Percentiles rank a stretch among this genome's conserved stretches.
Conservation (phyloP, 2,329 filamentous ascomycete genomes). For the Pseudogymnoascus sp. region DNA sequence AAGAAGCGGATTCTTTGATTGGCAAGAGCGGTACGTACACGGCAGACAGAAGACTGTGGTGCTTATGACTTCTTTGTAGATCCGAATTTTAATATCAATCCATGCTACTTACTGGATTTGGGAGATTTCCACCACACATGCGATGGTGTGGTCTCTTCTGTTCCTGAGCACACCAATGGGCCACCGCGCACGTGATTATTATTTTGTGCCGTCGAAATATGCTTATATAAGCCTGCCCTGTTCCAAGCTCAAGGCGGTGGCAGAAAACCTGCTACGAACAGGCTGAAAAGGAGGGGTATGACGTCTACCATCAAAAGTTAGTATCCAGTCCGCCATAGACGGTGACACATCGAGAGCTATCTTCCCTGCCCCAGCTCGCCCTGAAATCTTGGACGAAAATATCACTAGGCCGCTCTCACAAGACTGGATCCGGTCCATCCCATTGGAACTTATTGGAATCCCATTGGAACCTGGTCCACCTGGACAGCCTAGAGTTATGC, state of each 20-base stretch:
- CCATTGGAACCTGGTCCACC: background rate
- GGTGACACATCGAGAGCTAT: background rate
- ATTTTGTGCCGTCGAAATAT: background rate
- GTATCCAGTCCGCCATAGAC: background rate
- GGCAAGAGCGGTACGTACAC: conserved; percentile 1
- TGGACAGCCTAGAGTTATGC: background rate
- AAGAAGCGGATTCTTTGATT: background rate
- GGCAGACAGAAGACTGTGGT: conserved; percentile 1
- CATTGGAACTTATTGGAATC: background rate
- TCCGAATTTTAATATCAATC: conserved; percentile 1
- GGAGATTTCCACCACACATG: background rate
- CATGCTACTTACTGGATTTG: background rate
- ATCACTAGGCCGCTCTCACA: background rate
- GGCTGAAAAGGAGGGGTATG: background rate
- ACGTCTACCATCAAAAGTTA: background rate
- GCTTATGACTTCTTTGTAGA: conserved; percentile 2
- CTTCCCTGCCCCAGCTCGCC: background rate
- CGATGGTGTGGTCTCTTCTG: background rate
- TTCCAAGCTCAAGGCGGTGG: background rate
- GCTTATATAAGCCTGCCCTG: background rate
- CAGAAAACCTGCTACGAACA: background rate
- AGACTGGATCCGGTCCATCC: conserved; percentile 5
- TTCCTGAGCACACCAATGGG: background rate
- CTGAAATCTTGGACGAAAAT: background rate
- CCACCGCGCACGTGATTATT: background rate